Percentiles rank a stretch among this genome's conserved stretches.
Conservation (phyloP, 495 filamentous ascomycete species). For the Aspergillus conjunctus region DNA sequence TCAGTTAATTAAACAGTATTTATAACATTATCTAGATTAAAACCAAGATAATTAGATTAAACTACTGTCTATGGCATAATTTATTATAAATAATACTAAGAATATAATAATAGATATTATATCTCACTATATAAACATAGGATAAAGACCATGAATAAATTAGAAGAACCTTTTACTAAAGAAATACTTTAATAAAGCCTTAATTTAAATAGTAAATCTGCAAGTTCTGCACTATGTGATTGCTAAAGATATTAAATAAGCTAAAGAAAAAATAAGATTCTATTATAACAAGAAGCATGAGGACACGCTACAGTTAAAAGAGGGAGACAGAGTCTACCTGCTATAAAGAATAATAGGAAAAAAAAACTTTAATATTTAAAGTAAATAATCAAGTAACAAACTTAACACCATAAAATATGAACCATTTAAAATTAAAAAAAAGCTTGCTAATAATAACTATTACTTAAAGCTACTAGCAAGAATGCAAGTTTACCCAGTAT, state of each 20-base stretch:
- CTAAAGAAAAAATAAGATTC: neutral
- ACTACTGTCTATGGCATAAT: constrained; percentile 1
- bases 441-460: constrained; percentile 11
- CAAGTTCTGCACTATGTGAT: neutral
- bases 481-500: constrained; percentile 11
- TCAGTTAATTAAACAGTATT: constrained; percentile 4
- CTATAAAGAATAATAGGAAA: too few relatives aligned
- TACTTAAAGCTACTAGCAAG: neutral
- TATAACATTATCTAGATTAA: constrained; percentile 10
- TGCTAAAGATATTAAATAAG: constrained; percentile 3
- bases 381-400: constrained; percentile 8
- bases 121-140: constrained; percentile 14
- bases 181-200: constrained; percentile 4
- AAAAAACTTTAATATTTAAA: constrained; percentile 10
- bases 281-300: constrained; percentile 9
- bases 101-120: constrained; percentile 3
- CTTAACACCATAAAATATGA: constrained; percentile 9
- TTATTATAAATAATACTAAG: constrained; percentile 13
- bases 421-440: constrained; percentile 12
- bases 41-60: constrained; percentile 9
- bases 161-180: constrained; percentile 1
- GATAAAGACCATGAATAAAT: neutral
- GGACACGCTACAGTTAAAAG: too few relatives aligned
- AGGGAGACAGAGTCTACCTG: constrained; percentile 5
- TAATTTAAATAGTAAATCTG: constrained; percentile 3